Conservation (phyloP, 768 basidiomycete genomes). For the Nidularia sp. region DNA sequence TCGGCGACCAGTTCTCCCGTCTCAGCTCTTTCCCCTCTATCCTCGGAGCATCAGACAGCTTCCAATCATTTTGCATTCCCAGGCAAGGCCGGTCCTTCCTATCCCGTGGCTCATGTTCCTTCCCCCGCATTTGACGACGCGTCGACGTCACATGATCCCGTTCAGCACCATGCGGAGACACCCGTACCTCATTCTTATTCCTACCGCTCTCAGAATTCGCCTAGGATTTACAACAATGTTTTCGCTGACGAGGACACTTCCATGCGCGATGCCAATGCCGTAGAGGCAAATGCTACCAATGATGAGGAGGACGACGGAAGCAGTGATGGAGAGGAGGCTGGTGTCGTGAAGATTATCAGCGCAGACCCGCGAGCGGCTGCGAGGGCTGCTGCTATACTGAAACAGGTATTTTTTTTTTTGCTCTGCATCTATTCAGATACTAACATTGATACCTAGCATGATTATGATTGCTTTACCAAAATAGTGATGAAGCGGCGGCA, state of each 20-base stretch:
- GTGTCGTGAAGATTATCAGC: conserved; percentile 82
- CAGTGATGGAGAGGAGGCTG: conserved; percentile 38
- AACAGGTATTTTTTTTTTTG: conserved; percentile 54
- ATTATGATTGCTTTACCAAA: conserved; percentile 79
- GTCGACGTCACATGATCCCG: not conserved
- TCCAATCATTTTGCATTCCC: too few relatives aligned
- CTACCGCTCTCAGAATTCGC: not conserved
- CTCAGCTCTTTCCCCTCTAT: too few relatives aligned
- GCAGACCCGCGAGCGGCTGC: conserved; percentile 85
- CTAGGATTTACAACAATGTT: not conserved
- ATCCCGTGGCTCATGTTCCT: not conserved
- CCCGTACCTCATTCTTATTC: not conserved
- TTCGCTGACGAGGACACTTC: not conserved
- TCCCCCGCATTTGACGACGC: not conserved
- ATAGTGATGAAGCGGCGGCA: conserved; percentile 26
- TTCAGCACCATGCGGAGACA: not conserved
- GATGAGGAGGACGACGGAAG: conserved; percentile 26
- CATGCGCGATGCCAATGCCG: not conserved
- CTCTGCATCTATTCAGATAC: not conserved
- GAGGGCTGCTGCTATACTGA: conserved; percentile 88
- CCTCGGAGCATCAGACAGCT: too few relatives aligned
- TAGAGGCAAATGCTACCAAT: not conserved
- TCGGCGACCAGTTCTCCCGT: not conserved
- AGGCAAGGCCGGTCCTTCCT: too few relatives aligned
- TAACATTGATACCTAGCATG: conserved; percentile 50